Conservation (phyloP, 2,329 filamentous ascomycete genomes). For the Aspergillus novoparasiticus region DNA sequence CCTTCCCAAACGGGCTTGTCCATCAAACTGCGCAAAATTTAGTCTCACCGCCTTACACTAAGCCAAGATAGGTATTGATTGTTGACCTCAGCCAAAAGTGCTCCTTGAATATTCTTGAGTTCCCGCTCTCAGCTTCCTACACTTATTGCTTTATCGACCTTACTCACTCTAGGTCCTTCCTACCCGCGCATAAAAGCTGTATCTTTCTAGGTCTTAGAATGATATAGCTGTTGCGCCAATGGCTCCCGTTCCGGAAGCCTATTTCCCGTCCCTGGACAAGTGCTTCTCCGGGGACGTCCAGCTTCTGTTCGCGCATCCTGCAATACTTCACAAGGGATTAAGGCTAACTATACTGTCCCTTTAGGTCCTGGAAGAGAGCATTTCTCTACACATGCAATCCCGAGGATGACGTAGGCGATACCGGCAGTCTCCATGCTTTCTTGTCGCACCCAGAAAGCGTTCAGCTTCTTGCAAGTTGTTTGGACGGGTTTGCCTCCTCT, state of each 20-base stretch:
- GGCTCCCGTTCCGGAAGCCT: slow-evolving; percentile 72
- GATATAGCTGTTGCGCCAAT: slow-evolving; percentile 54
- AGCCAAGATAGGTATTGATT: slow-evolving; percentile 40
- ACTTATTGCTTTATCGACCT: slow-evolving; percentile 11
- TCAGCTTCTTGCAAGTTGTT: slow-evolving; percentile 68
- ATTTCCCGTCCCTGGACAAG: slow-evolving; percentile 82
- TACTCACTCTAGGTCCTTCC: slow-evolving; percentile 7
- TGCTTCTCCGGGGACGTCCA: slow-evolving; percentile 79
- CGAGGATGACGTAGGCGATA: slow-evolving; percentile 52
- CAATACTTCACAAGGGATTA: neutral
- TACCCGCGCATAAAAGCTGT: slow-evolving; percentile 11
- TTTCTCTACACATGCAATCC: slow-evolving; percentile 54
- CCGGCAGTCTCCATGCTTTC: slow-evolving; percentile 65
- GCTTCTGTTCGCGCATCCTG: slow-evolving; percentile 64
- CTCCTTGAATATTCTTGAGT: slow-evolving; percentile 34
- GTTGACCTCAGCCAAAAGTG: slow-evolving; percentile 37
- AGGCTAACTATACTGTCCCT: slow-evolving; percentile 23
- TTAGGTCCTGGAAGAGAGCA: slow-evolving; percentile 62
- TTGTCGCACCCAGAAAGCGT: slow-evolving; percentile 70
- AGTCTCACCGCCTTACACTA: slow-evolving; percentile 37
- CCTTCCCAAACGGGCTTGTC: slow-evolving; percentile 17
- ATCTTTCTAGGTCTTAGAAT: slow-evolving; percentile 34
- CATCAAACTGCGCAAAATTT: slow-evolving; percentile 25
- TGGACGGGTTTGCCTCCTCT: slow-evolving; percentile 66
- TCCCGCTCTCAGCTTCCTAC: slow-evolving; percentile 27